Base-by-base conservation (phyloP, 106 monocot genomes). In the Allium fistulosum region DNA sequence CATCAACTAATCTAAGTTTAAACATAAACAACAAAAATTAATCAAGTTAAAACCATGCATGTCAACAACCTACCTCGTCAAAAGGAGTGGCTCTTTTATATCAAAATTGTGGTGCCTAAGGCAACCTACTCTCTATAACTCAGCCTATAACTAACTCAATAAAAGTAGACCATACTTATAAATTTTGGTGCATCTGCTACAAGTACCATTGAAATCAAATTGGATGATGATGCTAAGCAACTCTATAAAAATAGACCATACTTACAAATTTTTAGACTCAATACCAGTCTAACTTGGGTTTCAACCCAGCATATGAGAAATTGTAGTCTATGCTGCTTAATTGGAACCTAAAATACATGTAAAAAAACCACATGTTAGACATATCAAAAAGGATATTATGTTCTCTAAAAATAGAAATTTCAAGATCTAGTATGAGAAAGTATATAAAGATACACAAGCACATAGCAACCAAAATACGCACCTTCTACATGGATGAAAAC, bases 271-370 rank as follows among this genome's bases (percentile, higher is more conserved):
- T 78, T 68, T 79, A 48, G 86, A 80, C 75, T 99, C 90, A 68
- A 99, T 93, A 66, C 99, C 79, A 85, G 8, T 78, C 93, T 84
- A 81, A 99, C 93, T 87, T 99, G 99, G 49, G 92, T 99, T 78
- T 99, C 48, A 99, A 74, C 53, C 99, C 99, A 81, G 99, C 92
- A 90, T 99, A 99, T 58, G 99, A 99, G 71, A 99, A 99, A 69
- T 99, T 99, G 79, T 93, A 99, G 70, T 99, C 93, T 99, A 62
- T 99, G 86, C 71, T 99, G 99, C 75, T 84, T 82, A 93, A 99
- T 90, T 61, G 99, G 93, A 74, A 93, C 70, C 99, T 99, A 66
- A 18, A 65, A 51, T 69, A 17, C 37, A 68, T 45, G 37, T 37
- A 37, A 37, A 37, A 1, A 37, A 37, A 37, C 37, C 37, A 37